These are phyloP conservation scores for Panicum miliaceum DNA, from an alignment of 176 grass and related monocot species.

Conservation along the genomic window DNA sequence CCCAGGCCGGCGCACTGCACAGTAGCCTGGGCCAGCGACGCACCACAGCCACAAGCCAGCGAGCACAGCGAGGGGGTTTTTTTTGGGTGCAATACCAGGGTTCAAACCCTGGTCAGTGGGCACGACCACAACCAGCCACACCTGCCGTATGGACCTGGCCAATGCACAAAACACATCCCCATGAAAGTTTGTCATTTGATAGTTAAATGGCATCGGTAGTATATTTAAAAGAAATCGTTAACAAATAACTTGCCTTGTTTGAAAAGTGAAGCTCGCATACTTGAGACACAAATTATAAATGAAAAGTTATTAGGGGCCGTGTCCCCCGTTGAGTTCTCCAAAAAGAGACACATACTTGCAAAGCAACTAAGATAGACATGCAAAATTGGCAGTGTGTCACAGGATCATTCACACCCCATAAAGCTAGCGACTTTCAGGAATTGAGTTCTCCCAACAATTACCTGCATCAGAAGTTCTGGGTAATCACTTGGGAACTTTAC, in stretches of 20 bases:
- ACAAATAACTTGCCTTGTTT: not conserved
- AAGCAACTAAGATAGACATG: not conserved
- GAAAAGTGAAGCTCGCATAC: not conserved
- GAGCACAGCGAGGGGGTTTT: too few species aligned
- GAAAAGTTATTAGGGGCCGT: not conserved
- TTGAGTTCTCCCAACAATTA: constrained; percentile 35
- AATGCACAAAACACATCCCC: not conserved
- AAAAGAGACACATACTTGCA: not conserved
- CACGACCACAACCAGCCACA: too few species aligned
- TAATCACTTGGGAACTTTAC: constrained; percentile 75
- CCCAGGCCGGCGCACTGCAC: not conserved
- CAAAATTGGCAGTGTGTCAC: not conserved
- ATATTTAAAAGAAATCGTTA: not conserved
- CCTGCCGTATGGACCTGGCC: not conserved
- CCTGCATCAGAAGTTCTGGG: constrained; percentile 73
- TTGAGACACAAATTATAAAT: constrained; percentile 1
- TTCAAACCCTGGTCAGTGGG: too few species aligned
- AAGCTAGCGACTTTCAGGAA: constrained; percentile 10
- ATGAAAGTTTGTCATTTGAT: not conserved
- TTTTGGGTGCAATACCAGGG: not conserved
- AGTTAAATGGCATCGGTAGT: not conserved
- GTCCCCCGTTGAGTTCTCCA: not conserved
- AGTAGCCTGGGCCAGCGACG: too few species aligned
- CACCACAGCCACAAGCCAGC: too few species aligned
- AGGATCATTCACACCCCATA: not conserved